Evolutionary conservation across 75 land plant genomes (phyloP), one percentile per base, ranked within the genome.

Genomic region (Cupressus sempervirens): DNA sequence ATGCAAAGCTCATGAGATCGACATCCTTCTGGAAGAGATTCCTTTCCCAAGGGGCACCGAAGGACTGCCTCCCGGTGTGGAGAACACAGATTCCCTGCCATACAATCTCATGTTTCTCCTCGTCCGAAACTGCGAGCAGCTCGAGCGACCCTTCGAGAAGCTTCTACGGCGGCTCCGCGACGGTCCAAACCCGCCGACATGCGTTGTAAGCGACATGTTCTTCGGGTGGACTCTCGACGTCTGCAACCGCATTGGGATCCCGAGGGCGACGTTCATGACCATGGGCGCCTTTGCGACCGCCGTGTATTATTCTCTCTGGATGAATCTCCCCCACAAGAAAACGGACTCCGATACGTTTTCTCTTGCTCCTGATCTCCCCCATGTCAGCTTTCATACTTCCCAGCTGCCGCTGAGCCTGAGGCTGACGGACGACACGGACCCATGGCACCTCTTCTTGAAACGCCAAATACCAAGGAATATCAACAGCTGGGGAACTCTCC

Each of bases 141-240:
- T 93, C 46, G 70, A 85, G 72, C 30, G 82, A 38, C 84, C 89
- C 2, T 80, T 91, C 2, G 83, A 85, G 36, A 2, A 38, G 1
- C 58, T 92, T 26, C 23, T 93, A 12, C 1, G 38, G 6, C 38
- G 76, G 11, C 36, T 73, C 38, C n/a, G 36, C 1, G 15, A 73
- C 0, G 16, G 34, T 1, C 11, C 18, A 11, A 54, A 29, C 70
- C 86, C 87, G 0, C 90, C 91, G 0, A 73, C 88, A 5, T 92
- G 91, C 87, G 83, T 93, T 34, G 84, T 93, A 54, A 84, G 89
- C 41, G 95, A 93, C 87, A 76, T 86, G 26, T 92, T 93, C 86
- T 62, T 89, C 13, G 92, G 88, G 16, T 93, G 95, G 95, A 90
- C 90, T 34, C 77, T 74, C 79, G 91, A 88, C 11, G 88, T 90